phyloP scores from a whole-genome alignment of 148 eudicot genomes.

The Gaultheria prostrata region DNA sequence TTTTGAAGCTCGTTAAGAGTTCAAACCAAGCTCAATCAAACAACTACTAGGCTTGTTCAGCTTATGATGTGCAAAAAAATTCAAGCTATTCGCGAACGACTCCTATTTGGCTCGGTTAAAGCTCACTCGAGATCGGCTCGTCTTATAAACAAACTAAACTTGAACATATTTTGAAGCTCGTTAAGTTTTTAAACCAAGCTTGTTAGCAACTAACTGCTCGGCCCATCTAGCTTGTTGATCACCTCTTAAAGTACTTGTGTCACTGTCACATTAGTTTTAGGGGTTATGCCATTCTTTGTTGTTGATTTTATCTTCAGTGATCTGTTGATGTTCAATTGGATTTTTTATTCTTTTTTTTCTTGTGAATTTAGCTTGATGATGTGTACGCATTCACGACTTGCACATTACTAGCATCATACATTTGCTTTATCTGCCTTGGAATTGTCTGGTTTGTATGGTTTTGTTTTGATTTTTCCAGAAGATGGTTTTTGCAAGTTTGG shows the following conservation, averaged over 20 bases:
- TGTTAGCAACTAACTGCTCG: no score
- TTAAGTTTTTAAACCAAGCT: no score
- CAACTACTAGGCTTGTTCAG: no score
- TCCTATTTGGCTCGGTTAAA: no score
- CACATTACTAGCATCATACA: not conserved
- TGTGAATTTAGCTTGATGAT: not conserved
- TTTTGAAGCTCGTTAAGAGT: no score
- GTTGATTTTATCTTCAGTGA: not conserved
- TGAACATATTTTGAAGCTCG: no score
- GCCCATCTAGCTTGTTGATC: no score
- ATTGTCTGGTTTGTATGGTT: not conserved
- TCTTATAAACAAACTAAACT: no score
- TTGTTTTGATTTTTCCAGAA: not conserved
- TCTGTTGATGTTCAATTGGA: not conserved
- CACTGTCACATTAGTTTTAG: not conserved
- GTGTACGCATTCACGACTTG: not conserved
- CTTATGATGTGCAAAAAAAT: no score
- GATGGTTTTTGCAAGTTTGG: not conserved
- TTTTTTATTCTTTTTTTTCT: not conserved
- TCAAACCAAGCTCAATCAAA: no score
- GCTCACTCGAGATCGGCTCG: no score
- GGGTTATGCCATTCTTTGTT: not conserved
- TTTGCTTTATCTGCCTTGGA: not conserved
- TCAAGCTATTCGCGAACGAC: no score
- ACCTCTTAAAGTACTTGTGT: not conserved